phyloP scores from a whole-genome alignment of 2,329 filamentous ascomycete species.

The Fusarium begoniae region DNA sequence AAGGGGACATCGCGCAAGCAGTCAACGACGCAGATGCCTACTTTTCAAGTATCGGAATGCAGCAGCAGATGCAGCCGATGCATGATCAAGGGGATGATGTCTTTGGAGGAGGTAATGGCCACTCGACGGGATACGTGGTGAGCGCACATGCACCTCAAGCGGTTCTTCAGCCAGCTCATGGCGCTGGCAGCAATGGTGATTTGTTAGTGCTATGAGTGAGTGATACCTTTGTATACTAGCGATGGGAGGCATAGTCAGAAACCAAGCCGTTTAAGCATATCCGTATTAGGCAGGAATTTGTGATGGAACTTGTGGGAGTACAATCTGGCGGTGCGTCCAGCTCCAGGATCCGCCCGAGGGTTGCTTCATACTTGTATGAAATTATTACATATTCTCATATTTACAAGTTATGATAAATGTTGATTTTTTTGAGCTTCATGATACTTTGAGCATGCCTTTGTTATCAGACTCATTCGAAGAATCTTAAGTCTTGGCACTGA shows the following conservation, averaged over 20 bases:
- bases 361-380: neutral
- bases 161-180: constrained; percentile 74
- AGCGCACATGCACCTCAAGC: constrained; percentile 84
- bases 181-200: constrained; percentile 73
- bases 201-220: constrained; percentile 68
- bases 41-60: constrained; percentile 79
- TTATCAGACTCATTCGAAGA: neutral
- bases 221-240: constrained; percentile 26
- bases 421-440: neutral
- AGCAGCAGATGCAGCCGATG: constrained; percentile 79
- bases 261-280: constrained; percentile 3
- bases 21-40: constrained; percentile 89
- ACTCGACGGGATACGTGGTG: constrained; percentile 72
- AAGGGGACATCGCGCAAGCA: constrained; percentile 70
- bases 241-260: constrained; percentile 27
- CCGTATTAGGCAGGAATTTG: neutral
- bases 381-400: neutral
- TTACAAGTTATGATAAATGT: neutral
- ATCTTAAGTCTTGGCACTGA: neutral
- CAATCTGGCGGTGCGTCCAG: neutral
- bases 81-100: constrained; percentile 68
- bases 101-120: constrained; percentile 67
- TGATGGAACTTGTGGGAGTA: neutral
- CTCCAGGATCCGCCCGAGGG: neutral
- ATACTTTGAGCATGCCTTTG: neutral